Percentiles rank a stretch among this genome's conserved stretches.
These are phyloP conservation scores for Pelargonium exstipulatum DNA, from an alignment of 441 rosid species.

Conservation along the genomic window DNA sequence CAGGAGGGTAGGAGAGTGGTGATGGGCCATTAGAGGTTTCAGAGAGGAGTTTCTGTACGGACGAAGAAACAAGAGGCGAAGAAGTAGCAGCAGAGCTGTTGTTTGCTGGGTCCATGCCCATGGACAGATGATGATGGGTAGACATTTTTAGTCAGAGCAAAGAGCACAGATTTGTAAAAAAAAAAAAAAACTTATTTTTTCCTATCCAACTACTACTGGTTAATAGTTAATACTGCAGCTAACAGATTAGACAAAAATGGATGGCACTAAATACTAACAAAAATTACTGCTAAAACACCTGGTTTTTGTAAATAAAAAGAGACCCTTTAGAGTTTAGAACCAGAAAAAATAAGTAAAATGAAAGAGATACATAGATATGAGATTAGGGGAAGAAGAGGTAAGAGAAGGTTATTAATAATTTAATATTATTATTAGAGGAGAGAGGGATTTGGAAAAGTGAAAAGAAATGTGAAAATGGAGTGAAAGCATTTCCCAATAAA, in stretches of 20 bases:
- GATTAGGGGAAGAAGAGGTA: background rate
- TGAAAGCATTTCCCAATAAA: background rate
- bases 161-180: background rate
- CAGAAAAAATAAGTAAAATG: background rate
- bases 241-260: background rate
- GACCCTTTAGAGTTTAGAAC: background rate
- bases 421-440: background rate
- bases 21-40: slow-evolving; percentile 39
- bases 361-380: background rate
- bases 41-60: slow-evolving; percentile 30
- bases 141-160: no score
- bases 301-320: background rate
- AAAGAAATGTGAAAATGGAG: background rate
- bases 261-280: background rate
- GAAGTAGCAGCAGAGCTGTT: background rate
- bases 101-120: background rate
- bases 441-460: background rate
- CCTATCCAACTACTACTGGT: no score
- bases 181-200: background rate
- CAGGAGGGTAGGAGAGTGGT: slow-evolving; percentile 36
- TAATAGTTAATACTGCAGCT: no score
- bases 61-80: slow-evolving; percentile 18
- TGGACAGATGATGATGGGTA: no score
- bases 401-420: background rate
- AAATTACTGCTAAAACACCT: no score